A percentile compares a stretch with the other conserved stretches of the same genome.
These are phyloP conservation scores for Rachicladosporium sp. DNA, from an alignment of 2,329 filamentous ascomycete species.

Conservation along the genomic window DNA sequence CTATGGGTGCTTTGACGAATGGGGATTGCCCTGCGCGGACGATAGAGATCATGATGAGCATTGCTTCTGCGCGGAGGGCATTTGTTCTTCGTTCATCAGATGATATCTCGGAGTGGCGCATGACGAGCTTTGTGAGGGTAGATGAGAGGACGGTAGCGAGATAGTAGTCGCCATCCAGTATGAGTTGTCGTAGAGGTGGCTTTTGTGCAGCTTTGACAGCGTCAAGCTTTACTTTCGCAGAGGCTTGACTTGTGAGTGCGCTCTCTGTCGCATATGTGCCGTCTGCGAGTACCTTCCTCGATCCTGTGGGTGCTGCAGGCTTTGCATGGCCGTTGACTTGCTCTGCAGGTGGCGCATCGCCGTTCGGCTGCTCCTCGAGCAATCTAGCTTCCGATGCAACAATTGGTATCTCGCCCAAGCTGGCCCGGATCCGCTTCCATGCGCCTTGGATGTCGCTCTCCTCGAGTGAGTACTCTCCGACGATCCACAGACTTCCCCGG, in stretches of 20 bases:
- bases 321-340: constrained; percentile 75
- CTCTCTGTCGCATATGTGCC: constrained; percentile 97
- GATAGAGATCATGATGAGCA: constrained; percentile 99
- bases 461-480: constrained; percentile 92
- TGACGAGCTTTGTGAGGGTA: constrained; percentile 91
- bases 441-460: constrained; percentile 89
- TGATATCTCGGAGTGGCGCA: constrained; percentile 92
- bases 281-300: constrained; percentile 83
- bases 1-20: constrained; percentile 93
- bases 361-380: constrained; percentile 68
- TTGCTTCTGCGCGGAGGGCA: constrained; percentile 85
- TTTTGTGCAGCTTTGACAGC: constrained; percentile 96
- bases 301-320: constrained; percentile 63
- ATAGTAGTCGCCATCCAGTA: constrained; percentile 95
- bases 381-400: constrained; percentile 87
- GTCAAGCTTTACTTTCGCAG: constrained; percentile 79
- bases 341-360: constrained; percentile 45
- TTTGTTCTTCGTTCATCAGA: constrained; percentile 78
- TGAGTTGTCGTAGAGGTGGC: constrained; percentile 83
- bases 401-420: constrained; percentile 92
- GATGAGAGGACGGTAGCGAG: constrained; percentile 89
- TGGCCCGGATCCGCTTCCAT: constrained; percentile 90
- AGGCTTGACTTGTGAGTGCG: constrained; percentile 83
- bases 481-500: constrained; percentile 90
- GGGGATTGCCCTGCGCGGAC: constrained; percentile 97